Base-by-base conservation (phyloP, 352 stramenopile genomes). In the Pythium graminicola region DNA sequence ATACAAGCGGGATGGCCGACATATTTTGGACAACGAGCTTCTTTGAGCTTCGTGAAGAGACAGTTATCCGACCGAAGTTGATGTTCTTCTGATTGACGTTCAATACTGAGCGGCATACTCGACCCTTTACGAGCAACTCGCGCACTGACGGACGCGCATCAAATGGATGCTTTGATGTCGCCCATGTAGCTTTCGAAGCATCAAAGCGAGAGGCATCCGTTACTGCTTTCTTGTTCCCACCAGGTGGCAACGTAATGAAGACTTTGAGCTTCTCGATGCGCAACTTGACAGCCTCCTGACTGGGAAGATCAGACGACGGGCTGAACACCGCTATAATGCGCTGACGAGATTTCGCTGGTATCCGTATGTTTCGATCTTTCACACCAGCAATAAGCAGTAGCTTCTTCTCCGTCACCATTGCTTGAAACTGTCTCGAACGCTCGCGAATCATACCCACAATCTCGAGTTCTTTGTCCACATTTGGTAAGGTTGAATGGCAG, bases 41-140 rank as follows among this genome's bases (percentile, higher is more conserved):
- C 54, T 95, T 95, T 3, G 81, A 91, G 47, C 81, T 93, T 56
- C 88, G 91, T 6, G 78, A 86, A 13, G 80, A 92, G 13, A 84
- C 79, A 23, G 85, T 73, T 41, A 95, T 95, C 13, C 85, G 77
- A 1, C 85, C 85, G 52, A 95, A 95, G 58, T 95, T 95, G 58
- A 95, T 95, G 53, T 95, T 95, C 52, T 95, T 95, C 62, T 95
- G 85, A 50, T 95, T 95, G 43, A 95, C 83, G 38, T 93, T 91
- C 72, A 95, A 76, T 10, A 95, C 78, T 1, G 83, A 93, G 16
- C 83, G 81, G 32, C 79, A 93, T 9, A 95, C 81, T 49, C 80
- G 78, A 54, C 81, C 79, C 55, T 92, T 91, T 5, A 95, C 65
- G 6, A 95, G 61, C 32, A 95, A 57, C 39, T 95, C 85, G 48